phyloP scores from a whole-genome alignment of 1,284 basidiomycete genomes.

The Pterula multifida region DNA sequence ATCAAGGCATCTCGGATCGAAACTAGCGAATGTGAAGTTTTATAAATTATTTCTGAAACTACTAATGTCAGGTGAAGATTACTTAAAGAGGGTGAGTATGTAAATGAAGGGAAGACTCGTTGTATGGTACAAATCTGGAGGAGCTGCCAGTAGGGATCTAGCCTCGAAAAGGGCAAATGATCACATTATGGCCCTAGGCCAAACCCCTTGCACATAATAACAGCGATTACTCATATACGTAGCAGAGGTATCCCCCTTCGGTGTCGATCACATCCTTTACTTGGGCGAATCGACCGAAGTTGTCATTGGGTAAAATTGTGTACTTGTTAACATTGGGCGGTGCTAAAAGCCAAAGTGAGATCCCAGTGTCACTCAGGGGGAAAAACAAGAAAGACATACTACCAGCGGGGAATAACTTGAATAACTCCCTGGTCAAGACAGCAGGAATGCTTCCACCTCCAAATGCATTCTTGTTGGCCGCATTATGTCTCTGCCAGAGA shows the following conservation, averaged over 20 bases:
- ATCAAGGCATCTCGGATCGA: too few relatives aligned
- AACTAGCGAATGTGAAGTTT: too few relatives aligned
- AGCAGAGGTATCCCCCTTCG: conserved; percentile 1
- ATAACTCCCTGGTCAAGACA: background rate
- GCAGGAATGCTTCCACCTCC: background rate
- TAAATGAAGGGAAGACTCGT: too few relatives aligned
- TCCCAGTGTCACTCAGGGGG: background rate
- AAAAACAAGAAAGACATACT: background rate
- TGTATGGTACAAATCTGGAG: too few relatives aligned
- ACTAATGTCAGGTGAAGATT: too few relatives aligned
- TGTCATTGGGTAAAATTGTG: background rate
- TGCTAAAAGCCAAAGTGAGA: background rate
- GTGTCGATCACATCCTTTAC: background rate
- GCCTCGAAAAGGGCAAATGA: too few relatives aligned
- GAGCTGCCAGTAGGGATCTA: too few relatives aligned
- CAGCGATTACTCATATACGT: conserved; percentile 1
- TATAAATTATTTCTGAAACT: too few relatives aligned
- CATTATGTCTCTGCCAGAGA: background rate
- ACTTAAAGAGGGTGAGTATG: too few relatives aligned
- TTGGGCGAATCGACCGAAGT: background rate
- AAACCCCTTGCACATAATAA: too few relatives aligned
- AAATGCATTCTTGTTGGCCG: background rate
- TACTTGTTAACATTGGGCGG: background rate
- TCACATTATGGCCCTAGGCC: too few relatives aligned
- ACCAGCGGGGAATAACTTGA: background rate